Evolutionary conservation across 139 green algal genomes (phyloP).

Genomic region (Eudorina sp.): DNA sequence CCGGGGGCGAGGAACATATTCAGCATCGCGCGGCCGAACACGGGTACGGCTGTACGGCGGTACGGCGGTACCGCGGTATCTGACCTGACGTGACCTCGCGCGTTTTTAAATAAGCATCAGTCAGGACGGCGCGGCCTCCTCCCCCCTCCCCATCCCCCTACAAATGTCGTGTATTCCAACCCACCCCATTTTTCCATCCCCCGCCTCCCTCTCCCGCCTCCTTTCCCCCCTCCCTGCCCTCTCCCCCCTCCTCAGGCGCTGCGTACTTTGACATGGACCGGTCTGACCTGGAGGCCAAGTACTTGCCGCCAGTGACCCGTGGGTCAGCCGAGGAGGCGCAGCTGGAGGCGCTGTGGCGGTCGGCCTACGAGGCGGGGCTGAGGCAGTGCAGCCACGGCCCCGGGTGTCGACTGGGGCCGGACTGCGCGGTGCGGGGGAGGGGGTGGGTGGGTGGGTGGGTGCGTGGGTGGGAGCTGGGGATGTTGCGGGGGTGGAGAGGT

Average conservation of each 20-base stretch:
- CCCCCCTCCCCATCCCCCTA: neutral
- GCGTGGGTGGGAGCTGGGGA: neutral
- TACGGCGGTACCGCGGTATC: neutral
- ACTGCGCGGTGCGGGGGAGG: constrained; percentile 66
- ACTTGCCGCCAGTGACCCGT: constrained; percentile 44
- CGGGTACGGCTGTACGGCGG: constrained; percentile 52
- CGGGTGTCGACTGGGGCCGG: constrained; percentile 66
- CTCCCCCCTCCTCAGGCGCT: constrained; percentile 58
- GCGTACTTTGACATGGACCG: constrained; percentile 88
- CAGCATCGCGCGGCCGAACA: constrained; percentile 78
- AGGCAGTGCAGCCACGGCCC: constrained; percentile 81
- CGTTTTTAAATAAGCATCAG: no score
- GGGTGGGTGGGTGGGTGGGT: neutral
- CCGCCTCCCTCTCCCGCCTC: neutral
- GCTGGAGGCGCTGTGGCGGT: constrained; percentile 73
- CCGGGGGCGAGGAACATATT: constrained; percentile 67
- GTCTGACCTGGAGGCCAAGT: constrained; percentile 79
- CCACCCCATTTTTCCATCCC: neutral
- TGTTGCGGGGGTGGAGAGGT: neutral
- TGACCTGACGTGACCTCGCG: neutral
- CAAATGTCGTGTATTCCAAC: neutral
- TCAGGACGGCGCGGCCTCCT: neutral
- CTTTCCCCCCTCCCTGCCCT: neutral
- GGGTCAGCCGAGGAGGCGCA: constrained; percentile 64
- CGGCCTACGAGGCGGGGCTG: constrained; percentile 63